phyloP scores from a whole-genome alignment of 805 yeast species.

The Yarrowia sp. region DNA sequence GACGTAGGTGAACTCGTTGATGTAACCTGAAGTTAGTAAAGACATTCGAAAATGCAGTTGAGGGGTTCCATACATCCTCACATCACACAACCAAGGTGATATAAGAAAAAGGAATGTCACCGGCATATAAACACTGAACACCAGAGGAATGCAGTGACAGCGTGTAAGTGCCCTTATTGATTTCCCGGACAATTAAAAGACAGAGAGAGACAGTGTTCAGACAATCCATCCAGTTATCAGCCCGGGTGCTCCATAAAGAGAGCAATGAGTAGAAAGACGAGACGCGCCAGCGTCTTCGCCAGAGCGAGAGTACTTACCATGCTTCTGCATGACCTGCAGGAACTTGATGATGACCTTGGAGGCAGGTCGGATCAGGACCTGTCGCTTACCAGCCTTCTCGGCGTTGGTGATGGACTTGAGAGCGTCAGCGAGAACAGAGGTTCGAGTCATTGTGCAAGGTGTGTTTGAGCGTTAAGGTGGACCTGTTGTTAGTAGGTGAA shows the following conservation, averaged over 20 bases:
- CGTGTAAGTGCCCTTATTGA: constrained; percentile 42
- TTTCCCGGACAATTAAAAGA: constrained; percentile 98
- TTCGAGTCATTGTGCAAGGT: constrained; percentile 76
- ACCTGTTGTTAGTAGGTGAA: constrained; percentile 16
- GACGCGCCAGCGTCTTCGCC: not conserved
- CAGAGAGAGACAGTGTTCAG: constrained; percentile 89
- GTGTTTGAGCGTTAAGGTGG: not conserved
- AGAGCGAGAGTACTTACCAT: constrained; percentile 58
- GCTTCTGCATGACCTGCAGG: constrained; percentile 96
- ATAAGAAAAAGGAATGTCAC: constrained; percentile 45
- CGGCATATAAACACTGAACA: constrained; percentile 52
- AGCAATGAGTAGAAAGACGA: not conserved
- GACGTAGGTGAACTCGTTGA: constrained; percentile 97
- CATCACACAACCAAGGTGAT: constrained; percentile 7
- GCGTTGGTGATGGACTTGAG: constrained; percentile 98
- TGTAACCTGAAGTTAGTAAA: constrained; percentile 57
- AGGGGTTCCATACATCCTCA: not conserved
- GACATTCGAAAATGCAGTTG: not conserved
- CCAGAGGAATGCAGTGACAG: constrained; percentile 34
- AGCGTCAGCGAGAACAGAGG: constrained; percentile 98
- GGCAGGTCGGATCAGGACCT: constrained; percentile 96
- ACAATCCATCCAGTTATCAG: constrained; percentile 99
- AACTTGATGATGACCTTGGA: constrained; percentile 98
- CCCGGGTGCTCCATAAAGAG: constrained; percentile 58
- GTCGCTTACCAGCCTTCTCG: constrained; percentile 99